Conservation (phyloP, 257 asterid genomes). For the Solanum chilense region DNA sequence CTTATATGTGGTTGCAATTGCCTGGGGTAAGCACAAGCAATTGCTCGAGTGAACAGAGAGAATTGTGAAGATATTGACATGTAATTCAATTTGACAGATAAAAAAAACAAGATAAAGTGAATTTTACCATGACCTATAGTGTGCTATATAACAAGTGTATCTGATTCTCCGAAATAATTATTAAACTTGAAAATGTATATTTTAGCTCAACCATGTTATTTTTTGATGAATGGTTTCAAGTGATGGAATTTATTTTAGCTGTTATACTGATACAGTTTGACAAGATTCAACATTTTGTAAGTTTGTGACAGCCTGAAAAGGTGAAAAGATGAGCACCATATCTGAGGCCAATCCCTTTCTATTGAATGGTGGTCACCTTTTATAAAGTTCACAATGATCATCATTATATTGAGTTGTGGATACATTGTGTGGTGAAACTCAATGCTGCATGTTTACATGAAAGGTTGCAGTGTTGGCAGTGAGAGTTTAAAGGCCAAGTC, state of each 20-base stretch:
- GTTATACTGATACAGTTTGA: not conserved
- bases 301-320: not conserved
- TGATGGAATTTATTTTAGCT: not conserved
- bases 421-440: not conserved
- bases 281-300: not conserved
- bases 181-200: not conserved
- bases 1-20: slow-evolving; percentile 41
- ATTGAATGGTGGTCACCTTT: not conserved
- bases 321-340: not conserved
- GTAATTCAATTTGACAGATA: not conserved
- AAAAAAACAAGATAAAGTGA: not conserved
- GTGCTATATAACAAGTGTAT: not conserved
- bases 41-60: slow-evolving; percentile 29
- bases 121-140: not conserved
- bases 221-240: not conserved
- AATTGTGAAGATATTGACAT: not conserved
- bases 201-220: not conserved
- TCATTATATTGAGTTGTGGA: not conserved
- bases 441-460: not conserved
- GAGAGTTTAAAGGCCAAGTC: not conserved
- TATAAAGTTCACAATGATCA: not conserved
- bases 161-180: not conserved
- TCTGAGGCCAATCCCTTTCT: not conserved
- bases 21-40: slow-evolving; percentile 55
- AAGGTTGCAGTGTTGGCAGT: not conserved